These are phyloP conservation scores for Pancytospora philotis DNA, from an alignment of 371 early-diverging fungal species.

Conservation along the genomic window DNA sequence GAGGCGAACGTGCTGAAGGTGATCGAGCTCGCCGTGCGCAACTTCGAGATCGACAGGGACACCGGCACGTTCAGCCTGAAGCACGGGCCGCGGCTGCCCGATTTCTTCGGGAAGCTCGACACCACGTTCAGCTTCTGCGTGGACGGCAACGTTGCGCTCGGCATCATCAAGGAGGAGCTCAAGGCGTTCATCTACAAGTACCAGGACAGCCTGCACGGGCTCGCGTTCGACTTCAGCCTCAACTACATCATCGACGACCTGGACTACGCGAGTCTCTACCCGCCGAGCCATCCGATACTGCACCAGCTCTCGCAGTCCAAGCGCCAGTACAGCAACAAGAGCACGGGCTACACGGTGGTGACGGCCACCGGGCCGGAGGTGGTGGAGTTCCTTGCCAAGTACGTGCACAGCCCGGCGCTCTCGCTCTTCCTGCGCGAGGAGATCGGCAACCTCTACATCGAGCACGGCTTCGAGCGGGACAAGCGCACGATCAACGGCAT, in stretches of 20 bases:
- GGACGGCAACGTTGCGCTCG: background rate
- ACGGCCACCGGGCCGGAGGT: background rate
- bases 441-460: constrained; percentile 11
- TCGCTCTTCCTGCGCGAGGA: background rate
- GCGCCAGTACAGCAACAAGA: background rate
- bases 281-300: constrained; percentile 2
- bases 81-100: too few relatives aligned
- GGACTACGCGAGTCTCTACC: constrained; percentile 22
- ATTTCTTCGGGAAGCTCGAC: constrained; percentile 22
- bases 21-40: constrained; percentile 2
- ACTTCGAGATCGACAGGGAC: constrained; percentile 20
- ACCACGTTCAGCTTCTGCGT: background rate
- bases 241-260: constrained; percentile 6
- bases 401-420: background rate
- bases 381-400: background rate
- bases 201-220: background rate
- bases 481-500: constrained; percentile 14
- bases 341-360: constrained; percentile 9
- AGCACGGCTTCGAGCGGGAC: constrained; percentile 21
- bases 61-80: too few relatives aligned
- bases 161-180: constrained; percentile 16
- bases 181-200: constrained; percentile 13
- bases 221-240: constrained; percentile 9
- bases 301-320: background rate
- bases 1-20: constrained; percentile 13